These are phyloP conservation scores for Komagataella phaffii DNA, from an alignment of 805 yeast genomes.

Conservation along the genomic window DNA sequence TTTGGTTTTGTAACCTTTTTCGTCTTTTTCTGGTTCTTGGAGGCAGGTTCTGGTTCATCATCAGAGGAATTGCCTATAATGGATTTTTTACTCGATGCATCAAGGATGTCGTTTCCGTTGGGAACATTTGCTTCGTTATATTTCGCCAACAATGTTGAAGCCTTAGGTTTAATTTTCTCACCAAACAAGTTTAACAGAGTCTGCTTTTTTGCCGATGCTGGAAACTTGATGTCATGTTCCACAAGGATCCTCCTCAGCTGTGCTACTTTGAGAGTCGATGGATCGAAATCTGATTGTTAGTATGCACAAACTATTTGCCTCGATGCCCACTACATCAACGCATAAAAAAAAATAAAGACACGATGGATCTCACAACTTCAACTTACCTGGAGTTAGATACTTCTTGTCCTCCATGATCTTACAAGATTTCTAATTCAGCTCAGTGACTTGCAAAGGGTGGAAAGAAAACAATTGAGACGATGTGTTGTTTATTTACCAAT, in stretches of 20 bases:
- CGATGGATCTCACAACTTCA: not conserved
- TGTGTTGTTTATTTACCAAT: not conserved
- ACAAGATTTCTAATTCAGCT: not conserved
- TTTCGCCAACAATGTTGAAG: constrained; percentile 25
- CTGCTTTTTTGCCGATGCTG: constrained; percentile 55
- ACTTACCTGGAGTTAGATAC: constrained; percentile 21
- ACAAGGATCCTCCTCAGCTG: constrained; percentile 54
- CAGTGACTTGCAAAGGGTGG: not conserved
- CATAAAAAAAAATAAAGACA: not conserved
- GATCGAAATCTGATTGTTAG: constrained; percentile 44
- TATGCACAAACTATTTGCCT: constrained; percentile 4
- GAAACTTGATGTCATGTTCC: constrained; percentile 47
- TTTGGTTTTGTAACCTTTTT: not conserved
- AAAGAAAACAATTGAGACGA: not conserved
- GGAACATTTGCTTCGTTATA: constrained; percentile 10
- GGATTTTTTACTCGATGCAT: constrained; percentile 2
- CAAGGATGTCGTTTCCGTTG: constrained; percentile 12
- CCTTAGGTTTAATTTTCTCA: constrained; percentile 34
- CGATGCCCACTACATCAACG: constrained; percentile 6
- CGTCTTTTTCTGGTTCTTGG: not conserved
- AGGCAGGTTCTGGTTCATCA: not conserved
- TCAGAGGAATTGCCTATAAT: not conserved
- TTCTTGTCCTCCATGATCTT: constrained; percentile 19
- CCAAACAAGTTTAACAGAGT: constrained; percentile 50
- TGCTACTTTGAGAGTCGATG: constrained; percentile 49